phyloP scores from a whole-genome alignment of 129 eudicot species.

The Dittrichia graveolens region DNA sequence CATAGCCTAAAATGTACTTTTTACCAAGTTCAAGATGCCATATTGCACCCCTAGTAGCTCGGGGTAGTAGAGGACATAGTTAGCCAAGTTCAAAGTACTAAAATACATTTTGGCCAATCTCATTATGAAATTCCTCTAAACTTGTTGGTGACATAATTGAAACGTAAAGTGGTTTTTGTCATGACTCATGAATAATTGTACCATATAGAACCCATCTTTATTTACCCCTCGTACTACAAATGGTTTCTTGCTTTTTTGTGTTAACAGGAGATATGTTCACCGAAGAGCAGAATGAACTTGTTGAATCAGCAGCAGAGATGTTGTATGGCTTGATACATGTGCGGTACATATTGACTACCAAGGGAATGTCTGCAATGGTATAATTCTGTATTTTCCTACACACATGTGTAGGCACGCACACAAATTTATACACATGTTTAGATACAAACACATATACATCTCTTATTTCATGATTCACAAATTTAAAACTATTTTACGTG shows the following conservation, averaged over 20 bases:
- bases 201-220: slow-evolving; percentile 13
- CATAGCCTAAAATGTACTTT: too few relatives aligned
- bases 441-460: background rate
- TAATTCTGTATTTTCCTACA: background rate
- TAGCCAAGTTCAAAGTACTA: too few relatives aligned
- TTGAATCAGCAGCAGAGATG: slow-evolving; percentile 97
- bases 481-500: background rate
- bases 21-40: too few relatives aligned
- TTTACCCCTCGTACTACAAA: slow-evolving; percentile 7
- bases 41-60: too few relatives aligned
- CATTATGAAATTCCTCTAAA: background rate
- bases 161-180: slow-evolving; percentile 2
- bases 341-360: slow-evolving; percentile 73
- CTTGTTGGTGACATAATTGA: background rate
- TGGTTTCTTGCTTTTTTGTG: slow-evolving; percentile 25
- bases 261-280: slow-evolving; percentile 77
- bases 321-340: slow-evolving; percentile 88
- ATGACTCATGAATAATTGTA: slow-evolving; percentile 14
- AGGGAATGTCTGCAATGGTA: slow-evolving; percentile 95
- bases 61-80: too few relatives aligned
- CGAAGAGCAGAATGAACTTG: slow-evolving; percentile 90
- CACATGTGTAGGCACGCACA: too few relatives aligned
- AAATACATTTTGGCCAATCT: background rate
- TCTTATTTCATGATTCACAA: background rate
- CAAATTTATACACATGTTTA: too few relatives aligned